A percentile compares a stretch with the other conserved stretches of the same genome.
Evolutionary conservation across 2,329 filamentous ascomycete genomes (phyloP).

Genomic region (Berkeleyomyces basicola): DNA sequence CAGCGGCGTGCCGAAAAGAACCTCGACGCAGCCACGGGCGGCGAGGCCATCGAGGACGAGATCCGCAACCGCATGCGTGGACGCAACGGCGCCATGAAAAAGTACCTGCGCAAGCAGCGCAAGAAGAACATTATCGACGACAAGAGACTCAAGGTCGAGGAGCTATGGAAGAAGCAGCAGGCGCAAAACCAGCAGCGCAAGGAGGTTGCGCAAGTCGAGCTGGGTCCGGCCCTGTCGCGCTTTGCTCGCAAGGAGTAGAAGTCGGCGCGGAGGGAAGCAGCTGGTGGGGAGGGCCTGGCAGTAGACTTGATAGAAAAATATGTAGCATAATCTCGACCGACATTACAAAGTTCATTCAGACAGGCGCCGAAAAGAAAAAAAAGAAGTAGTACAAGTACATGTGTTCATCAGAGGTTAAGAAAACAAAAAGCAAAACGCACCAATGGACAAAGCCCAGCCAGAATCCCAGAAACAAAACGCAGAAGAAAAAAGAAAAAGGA

Average conservation of each 20-base stretch:
- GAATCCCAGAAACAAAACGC: neutral
- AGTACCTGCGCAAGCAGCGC: conserved; percentile 81
- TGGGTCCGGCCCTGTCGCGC: conserved; percentile 72
- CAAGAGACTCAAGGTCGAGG: conserved; percentile 73
- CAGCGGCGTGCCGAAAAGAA: conserved; percentile 63
- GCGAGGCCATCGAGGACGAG: conserved; percentile 35
- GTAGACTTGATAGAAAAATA: neutral
- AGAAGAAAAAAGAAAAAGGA: neutral
- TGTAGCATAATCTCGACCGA: neutral
- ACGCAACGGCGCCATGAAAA: conserved; percentile 75
- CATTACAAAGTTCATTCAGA: neutral
- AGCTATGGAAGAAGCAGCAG: conserved; percentile 58
- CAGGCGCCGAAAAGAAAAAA: neutral
- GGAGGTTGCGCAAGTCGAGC: conserved; percentile 48
- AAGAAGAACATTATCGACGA: conserved; percentile 93
- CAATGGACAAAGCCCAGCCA: neutral
- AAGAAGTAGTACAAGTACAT: neutral
- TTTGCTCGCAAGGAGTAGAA: conserved; percentile 57
- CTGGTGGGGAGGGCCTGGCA: too few species aligned
- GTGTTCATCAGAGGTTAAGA: neutral
- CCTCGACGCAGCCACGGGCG: conserved; percentile 50
- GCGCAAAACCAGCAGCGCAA: conserved; percentile 47
- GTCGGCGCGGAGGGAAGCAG: neutral
- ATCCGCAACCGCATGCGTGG: conserved; percentile 66
- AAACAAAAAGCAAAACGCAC: neutral